Conservation (phyloP, 257 asterid species). For the Cruciata laevipes region DNA sequence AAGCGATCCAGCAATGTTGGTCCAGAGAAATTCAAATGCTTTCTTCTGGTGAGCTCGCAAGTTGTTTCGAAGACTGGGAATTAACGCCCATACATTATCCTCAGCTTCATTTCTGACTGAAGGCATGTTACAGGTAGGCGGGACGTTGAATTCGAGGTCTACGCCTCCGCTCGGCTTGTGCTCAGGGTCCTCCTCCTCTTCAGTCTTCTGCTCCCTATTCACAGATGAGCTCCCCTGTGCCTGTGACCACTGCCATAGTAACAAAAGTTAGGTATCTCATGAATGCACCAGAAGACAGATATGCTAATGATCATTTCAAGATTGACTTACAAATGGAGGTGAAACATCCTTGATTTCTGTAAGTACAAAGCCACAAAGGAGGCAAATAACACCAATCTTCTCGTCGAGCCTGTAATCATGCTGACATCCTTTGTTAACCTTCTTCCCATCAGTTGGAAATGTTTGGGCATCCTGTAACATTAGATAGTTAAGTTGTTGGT, state of each 20-base stretch:
- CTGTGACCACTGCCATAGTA: constrained; percentile 34
- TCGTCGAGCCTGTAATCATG: constrained; percentile 80
- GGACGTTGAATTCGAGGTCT: constrained; percentile 45
- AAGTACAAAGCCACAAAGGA: constrained; percentile 64
- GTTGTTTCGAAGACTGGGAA: constrained; percentile 68
- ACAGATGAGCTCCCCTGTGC: constrained; percentile 23
- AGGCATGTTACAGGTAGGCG: constrained; percentile 42
- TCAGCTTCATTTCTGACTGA: constrained; percentile 39
- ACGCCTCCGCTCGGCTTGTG: constrained; percentile 30
- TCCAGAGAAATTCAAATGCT: constrained; percentile 94
- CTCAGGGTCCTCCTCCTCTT: constrained; percentile 46
- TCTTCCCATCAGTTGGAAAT: constrained; percentile 26
- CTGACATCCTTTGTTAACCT: constrained; percentile 35
- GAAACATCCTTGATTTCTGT: constrained; percentile 79
- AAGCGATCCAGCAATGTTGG: constrained; percentile 83
- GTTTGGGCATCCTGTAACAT: constrained; percentile 38
- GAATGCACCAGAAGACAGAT: neutral
- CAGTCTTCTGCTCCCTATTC: constrained; percentile 54
- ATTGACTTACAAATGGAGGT: constrained; percentile 72
- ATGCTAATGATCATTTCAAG: neutral
- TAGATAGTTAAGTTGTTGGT: neutral
- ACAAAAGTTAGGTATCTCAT: neutral
- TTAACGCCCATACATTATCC: constrained; percentile 82
- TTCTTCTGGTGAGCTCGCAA: constrained; percentile 64
- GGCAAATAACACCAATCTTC: constrained; percentile 77